phyloP scores from a whole-genome alignment of 345 rosid genomes.

The Anacardium occidentale region DNA sequence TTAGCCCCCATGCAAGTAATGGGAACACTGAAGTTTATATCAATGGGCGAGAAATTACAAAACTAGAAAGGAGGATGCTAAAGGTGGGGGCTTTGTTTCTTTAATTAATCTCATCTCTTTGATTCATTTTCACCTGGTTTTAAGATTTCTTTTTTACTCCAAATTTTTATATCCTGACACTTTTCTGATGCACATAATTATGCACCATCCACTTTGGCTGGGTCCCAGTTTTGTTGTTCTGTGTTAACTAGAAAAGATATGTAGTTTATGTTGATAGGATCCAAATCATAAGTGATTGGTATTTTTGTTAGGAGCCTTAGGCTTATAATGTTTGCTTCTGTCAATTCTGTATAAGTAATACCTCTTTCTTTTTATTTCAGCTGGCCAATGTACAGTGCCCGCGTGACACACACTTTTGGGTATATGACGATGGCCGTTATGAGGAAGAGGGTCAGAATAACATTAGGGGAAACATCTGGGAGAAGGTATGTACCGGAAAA shows the following conservation, averaged over 20 bases:
- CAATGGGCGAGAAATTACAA: slow-evolving; percentile 93
- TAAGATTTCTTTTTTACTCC: not conserved
- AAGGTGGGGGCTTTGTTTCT: slow-evolving; percentile 45
- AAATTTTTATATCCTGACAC: not conserved
- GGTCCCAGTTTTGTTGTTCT: not conserved
- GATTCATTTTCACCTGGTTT: not conserved
- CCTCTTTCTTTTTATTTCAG: slow-evolving; percentile 31
- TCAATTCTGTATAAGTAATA: slow-evolving; percentile 7
- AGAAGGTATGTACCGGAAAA: slow-evolving; percentile 46
- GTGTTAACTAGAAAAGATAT: not conserved
- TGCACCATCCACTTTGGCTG: not conserved
- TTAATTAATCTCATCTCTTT: not conserved
- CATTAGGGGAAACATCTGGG: slow-evolving; percentile 84
- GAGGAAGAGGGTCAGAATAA: slow-evolving; percentile 90
- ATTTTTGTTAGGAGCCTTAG: not conserved
- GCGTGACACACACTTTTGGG: slow-evolving; percentile 84
- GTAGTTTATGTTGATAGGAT: not conserved
- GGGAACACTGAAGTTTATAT: slow-evolving; percentile 91
- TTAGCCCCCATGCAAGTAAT: slow-evolving; percentile 68
- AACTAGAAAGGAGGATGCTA: slow-evolving; percentile 72
- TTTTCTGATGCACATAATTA: not conserved
- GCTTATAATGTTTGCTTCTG: not conserved
- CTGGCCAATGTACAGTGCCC: slow-evolving; percentile 78
- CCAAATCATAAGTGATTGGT: not conserved
- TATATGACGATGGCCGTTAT: slow-evolving; percentile 79